These are phyloP conservation scores for Obelidium mucronatum DNA, from an alignment of 192 early-diverging fungal genomes.

Conservation along the genomic window DNA sequence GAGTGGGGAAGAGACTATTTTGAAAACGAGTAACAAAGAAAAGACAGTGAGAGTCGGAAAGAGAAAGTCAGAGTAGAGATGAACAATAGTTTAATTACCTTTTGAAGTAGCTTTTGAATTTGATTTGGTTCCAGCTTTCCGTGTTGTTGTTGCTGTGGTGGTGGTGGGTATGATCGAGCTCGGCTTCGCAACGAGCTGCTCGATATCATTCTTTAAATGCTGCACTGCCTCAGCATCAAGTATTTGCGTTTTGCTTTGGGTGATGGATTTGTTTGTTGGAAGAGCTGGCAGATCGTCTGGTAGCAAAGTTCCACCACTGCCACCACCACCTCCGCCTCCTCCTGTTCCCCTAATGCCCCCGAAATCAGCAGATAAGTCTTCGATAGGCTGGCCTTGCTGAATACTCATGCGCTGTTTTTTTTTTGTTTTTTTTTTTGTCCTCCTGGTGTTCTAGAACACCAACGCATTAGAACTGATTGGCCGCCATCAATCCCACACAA, in stretches of 20 bases:
- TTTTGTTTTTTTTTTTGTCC: not conserved
- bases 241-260: not conserved
- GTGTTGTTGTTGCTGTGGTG: not conserved
- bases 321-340: not conserved
- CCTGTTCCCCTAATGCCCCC: not conserved
- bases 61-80: too few species aligned
- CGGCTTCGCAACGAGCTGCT: not conserved
- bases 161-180: not conserved
- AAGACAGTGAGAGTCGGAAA: too few species aligned
- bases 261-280: not conserved
- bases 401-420: not conserved
- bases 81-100: slow-evolving; percentile 2
- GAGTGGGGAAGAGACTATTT: not conserved
- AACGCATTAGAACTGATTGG: too few species aligned
- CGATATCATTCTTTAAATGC: not conserved
- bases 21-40: not conserved
- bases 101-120: slow-evolving; percentile 1
- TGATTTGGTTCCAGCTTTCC: not conserved
- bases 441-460: not conserved
- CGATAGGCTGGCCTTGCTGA: slow-evolving; percentile 11
- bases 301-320: too few species aligned
- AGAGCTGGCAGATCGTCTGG: slow-evolving; percentile 11
- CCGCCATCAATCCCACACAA: too few species aligned
- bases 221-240: slow-evolving; percentile 16
- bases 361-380: not conserved